These are phyloP conservation scores for Terfezia boudieri DNA, from an alignment of 495 filamentous ascomycete genomes.

Conservation along the genomic window DNA sequence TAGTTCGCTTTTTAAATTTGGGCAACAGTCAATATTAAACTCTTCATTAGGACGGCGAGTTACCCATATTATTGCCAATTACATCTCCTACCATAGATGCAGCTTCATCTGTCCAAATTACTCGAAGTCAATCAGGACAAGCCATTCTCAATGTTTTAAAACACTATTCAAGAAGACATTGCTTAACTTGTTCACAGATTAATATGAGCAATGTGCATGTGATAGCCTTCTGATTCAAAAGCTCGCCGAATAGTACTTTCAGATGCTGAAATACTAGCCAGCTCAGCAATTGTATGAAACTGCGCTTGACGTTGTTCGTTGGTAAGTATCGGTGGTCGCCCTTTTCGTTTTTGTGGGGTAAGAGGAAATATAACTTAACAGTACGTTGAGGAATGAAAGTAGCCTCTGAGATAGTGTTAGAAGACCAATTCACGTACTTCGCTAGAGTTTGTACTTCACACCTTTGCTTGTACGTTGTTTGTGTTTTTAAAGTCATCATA, in stretches of 20 bases:
- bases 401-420: no score
- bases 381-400: no score
- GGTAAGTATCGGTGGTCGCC: no score
- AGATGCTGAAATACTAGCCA: neutral
- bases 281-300: neutral
- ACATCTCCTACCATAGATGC: neutral
- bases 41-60: neutral
- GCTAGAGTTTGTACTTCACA: no score
- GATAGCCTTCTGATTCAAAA: neutral
- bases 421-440: no score
- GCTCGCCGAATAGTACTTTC: neutral
- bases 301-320: no score
- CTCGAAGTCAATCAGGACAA: neutral
- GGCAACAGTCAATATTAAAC: neutral
- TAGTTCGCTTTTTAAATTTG: neutral
- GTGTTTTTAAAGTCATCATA: no score
- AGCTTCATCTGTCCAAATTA: slow-evolving; percentile 1
- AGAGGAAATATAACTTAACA: no score
- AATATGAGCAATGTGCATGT: neutral
- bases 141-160: neutral
- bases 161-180: neutral
- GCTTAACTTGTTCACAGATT: neutral
- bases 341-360: no score
- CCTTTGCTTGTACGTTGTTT: no score
- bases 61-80: slow-evolving; percentile 1